Percentiles rank a stretch among this genome's conserved stretches.
Evolutionary conservation across 2,329 filamentous ascomycete genomes (phyloP).

Genomic region (Monilinia aucupariae): DNA sequence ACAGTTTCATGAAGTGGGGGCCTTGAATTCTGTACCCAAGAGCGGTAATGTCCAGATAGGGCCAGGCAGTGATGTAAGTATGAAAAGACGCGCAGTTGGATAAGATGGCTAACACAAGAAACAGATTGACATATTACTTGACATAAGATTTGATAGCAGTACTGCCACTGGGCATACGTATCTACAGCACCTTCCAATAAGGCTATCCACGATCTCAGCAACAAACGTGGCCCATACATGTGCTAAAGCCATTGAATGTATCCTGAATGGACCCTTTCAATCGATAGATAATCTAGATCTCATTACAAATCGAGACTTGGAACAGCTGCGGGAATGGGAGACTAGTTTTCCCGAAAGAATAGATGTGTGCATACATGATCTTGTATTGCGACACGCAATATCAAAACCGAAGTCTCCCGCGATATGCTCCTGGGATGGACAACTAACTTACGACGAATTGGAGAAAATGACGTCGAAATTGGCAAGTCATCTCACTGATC

Average conservation of each 20-base stretch:
- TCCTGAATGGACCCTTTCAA: background rate
- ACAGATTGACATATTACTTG: constrained; percentile 18
- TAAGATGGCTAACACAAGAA: constrained; percentile 36
- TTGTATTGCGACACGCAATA: constrained; percentile 16
- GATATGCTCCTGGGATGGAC: constrained; percentile 23
- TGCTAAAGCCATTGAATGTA: background rate
- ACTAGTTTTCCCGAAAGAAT: constrained; percentile 14
- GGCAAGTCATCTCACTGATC: constrained; percentile 6
- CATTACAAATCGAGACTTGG: constrained; percentile 7
- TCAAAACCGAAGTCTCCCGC: constrained; percentile 19
- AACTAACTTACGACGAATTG: constrained; percentile 23
- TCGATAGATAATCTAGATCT: background rate
- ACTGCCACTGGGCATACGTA: constrained; percentile 17
- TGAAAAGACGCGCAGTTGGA: background rate
- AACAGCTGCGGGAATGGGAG: constrained; percentile 20
- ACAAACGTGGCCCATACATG: constrained; percentile 13
- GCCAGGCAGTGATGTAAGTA: constrained; percentile 2
- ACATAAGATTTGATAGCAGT: constrained; percentile 1
- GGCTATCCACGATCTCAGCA: constrained; percentile 2
- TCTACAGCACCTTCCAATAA: constrained; percentile 25
- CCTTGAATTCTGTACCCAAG: background rate
- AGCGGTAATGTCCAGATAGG: background rate
- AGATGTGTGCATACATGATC: constrained; percentile 18
- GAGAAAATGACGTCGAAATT: constrained; percentile 13
- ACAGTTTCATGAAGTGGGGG: background rate